phyloP scores from a whole-genome alignment of 2,329 filamentous ascomycete genomes.

The Talaromyces sp. region DNA sequence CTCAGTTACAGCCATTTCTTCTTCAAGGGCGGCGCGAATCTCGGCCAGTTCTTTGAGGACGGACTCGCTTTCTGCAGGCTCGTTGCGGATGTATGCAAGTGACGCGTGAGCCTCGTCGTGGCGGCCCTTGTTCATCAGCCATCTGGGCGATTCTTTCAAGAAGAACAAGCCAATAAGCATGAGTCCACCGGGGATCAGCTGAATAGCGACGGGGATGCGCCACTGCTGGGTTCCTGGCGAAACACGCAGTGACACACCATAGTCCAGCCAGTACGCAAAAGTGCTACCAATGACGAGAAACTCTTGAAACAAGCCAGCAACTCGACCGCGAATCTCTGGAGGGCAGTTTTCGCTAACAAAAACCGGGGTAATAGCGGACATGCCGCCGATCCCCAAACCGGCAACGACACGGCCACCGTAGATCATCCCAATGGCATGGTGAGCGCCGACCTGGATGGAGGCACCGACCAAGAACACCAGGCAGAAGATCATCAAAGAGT shows the following conservation, averaged over 20 bases:
- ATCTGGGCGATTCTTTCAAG: slow-evolving; percentile 48
- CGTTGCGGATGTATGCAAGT: slow-evolving; percentile 32
- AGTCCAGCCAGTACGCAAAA: slow-evolving; percentile 49
- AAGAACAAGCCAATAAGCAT: slow-evolving; percentile 46
- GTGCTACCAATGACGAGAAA: slow-evolving; percentile 40
- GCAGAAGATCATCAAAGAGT: slow-evolving; percentile 29
- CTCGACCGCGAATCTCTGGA: slow-evolving; percentile 25
- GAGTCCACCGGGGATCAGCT: slow-evolving; percentile 48
- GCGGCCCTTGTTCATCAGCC: slow-evolving; percentile 49
- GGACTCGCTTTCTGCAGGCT: slow-evolving; percentile 18
- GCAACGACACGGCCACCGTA: slow-evolving; percentile 33
- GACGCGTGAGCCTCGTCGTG: slow-evolving; percentile 37
- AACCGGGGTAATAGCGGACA: slow-evolving; percentile 33
- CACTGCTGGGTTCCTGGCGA: slow-evolving; percentile 44
- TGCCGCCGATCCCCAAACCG: slow-evolving; percentile 32
- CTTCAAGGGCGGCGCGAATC: slow-evolving; percentile 35
- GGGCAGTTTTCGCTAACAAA: slow-evolving; percentile 32
- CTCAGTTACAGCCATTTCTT: slow-evolving; percentile 34
- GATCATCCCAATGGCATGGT: slow-evolving; percentile 26
- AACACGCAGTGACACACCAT: slow-evolving; percentile 43
- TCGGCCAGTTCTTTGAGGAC: slow-evolving; percentile 32
- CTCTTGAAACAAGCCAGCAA: slow-evolving; percentile 32
- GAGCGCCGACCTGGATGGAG: slow-evolving; percentile 26
- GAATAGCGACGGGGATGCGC: slow-evolving; percentile 48
- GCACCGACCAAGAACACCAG: slow-evolving; percentile 30